These are phyloP conservation scores for Schizophyllum commune DNA, from an alignment of 1,284 basidiomycete species.

Conservation along the genomic window DNA sequence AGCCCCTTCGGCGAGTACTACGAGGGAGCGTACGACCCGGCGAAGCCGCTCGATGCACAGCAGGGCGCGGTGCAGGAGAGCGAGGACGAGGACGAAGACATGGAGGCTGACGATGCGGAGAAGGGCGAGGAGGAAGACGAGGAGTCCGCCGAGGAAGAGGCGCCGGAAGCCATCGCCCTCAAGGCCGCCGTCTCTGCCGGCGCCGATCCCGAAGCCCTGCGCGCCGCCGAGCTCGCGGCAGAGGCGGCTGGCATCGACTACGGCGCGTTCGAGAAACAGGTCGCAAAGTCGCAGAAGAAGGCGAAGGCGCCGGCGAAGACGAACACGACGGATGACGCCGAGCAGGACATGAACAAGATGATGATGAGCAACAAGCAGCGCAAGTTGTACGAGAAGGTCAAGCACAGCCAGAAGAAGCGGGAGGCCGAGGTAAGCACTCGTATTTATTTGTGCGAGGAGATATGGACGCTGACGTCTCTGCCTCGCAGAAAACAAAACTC, in stretches of 20 bases:
- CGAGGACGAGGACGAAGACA: slow-evolving; percentile 18
- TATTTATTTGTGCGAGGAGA: no score
- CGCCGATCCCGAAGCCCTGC: slow-evolving; percentile 63
- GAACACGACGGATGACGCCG: slow-evolving; percentile 34
- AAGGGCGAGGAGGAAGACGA: slow-evolving; percentile 21
- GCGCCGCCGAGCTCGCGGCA: slow-evolving; percentile 89
- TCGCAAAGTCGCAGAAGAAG: slow-evolving; percentile 62
- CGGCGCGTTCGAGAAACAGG: slow-evolving; percentile 75
- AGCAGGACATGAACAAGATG: slow-evolving; percentile 95
- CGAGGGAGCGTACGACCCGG: slow-evolving; percentile 72
- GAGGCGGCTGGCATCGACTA: slow-evolving; percentile 87
- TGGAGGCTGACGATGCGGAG: slow-evolving; percentile 33
- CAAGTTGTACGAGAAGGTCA: slow-evolving; percentile 95
- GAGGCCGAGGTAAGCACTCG: slow-evolving; percentile 63
- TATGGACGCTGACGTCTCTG: slow-evolving; percentile 7
- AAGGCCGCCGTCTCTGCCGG: slow-evolving; percentile 50
- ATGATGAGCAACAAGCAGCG: slow-evolving; percentile 97
- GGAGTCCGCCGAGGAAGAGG: slow-evolving; percentile 25
- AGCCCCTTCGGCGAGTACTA: slow-evolving; percentile 85
- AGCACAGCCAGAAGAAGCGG: slow-evolving; percentile 79
- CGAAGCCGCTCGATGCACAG: slow-evolving; percentile 30
- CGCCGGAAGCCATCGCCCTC: slow-evolving; percentile 28
- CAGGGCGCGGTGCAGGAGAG: slow-evolving; percentile 21
- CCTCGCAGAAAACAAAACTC: slow-evolving; percentile 48
- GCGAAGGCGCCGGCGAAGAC: slow-evolving; percentile 20